These are phyloP conservation scores for Fusarium chuoi DNA, from an alignment of 2,329 filamentous ascomycete species.

Conservation along the genomic window DNA sequence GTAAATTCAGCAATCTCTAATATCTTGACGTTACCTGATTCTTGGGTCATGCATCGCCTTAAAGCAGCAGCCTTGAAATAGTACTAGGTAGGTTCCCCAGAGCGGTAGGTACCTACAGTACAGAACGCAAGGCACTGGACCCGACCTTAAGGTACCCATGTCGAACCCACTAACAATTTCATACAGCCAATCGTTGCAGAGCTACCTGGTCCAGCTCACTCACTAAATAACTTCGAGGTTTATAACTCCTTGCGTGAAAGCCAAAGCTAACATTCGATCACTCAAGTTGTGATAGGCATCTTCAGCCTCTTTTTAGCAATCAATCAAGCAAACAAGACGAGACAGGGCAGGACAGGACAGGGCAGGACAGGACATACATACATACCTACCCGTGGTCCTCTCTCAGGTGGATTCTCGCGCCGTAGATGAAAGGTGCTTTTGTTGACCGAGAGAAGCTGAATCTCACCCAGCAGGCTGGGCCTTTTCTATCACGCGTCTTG, in stretches of 20 bases:
- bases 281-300: constrained; percentile 14
- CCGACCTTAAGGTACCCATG: not conserved
- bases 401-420: not conserved
- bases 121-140: not conserved
- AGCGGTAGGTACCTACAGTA: not conserved
- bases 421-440: constrained; percentile 25
- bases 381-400: not conserved
- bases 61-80: not conserved
- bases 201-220: constrained; percentile 13
- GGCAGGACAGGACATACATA: not conserved
- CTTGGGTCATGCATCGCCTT: not conserved
- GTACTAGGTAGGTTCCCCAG: constrained; percentile 12
- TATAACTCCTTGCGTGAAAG: constrained; percentile 19
- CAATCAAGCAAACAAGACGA: constrained; percentile 9
- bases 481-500: constrained; percentile 29
- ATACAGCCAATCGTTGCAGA: constrained; percentile 18
- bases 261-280: constrained; percentile 19
- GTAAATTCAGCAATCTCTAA: not conserved
- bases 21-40: not conserved
- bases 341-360: not conserved
- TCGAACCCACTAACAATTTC: constrained; percentile 34
- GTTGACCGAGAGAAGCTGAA: constrained; percentile 4
- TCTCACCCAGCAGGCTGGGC: constrained; percentile 39
- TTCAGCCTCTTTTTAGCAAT: not conserved
- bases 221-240: not conserved